Conservation (phyloP, 169 alveolate genomes). For the Toxoplasma gondii region DNA sequence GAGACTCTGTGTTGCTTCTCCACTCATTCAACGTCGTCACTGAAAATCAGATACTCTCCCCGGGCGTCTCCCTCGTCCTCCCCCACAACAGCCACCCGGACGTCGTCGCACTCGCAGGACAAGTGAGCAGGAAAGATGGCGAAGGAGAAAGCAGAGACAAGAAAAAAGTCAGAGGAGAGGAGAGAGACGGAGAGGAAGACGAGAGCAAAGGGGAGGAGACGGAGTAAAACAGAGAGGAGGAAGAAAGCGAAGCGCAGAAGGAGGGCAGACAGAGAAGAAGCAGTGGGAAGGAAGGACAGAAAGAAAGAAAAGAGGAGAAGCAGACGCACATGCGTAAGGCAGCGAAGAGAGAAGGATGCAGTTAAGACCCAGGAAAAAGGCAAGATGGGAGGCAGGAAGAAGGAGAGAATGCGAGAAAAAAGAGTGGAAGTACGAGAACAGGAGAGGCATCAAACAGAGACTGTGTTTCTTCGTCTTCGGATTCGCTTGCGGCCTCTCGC, state of each 20-base stretch:
- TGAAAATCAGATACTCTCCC: background rate
- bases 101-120: slow-evolving; percentile 38
- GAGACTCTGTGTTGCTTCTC: slow-evolving; percentile 12
- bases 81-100: slow-evolving; percentile 17
- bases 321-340: too few relatives aligned
- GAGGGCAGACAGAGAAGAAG: too few relatives aligned
- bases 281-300: too few relatives aligned
- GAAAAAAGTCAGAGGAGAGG: background rate
- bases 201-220: background rate
- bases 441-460: too few relatives aligned
- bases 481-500: too few relatives aligned
- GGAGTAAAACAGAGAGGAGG: background rate
- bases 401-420: background rate
- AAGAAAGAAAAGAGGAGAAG: too few relatives aligned
- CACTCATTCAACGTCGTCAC: background rate
- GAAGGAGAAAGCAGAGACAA: background rate
- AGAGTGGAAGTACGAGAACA: too few relatives aligned
- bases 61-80: slow-evolving; percentile 27
- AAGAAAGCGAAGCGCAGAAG: background rate
- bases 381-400: too few relatives aligned
- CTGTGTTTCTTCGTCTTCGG: too few relatives aligned
- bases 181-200: background rate
- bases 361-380: too few relatives aligned
- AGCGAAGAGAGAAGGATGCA: too few relatives aligned
- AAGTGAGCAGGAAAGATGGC: background rate